These are phyloP conservation scores for Isabelozyma rhagii DNA, from an alignment of 805 yeast genomes.

Conservation along the genomic window DNA sequence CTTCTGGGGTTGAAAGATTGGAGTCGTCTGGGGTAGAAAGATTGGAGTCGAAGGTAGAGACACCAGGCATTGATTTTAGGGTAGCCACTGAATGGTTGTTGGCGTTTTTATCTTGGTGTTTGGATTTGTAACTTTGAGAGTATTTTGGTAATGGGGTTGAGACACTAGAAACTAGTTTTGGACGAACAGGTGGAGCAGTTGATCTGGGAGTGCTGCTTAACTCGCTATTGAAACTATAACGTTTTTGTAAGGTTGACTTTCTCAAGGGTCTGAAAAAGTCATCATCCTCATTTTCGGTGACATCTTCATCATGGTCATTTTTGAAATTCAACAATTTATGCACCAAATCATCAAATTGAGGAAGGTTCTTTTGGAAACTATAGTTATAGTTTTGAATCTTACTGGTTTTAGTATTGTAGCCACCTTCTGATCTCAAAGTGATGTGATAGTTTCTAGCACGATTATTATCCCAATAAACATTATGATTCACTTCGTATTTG, in stretches of 20 bases:
- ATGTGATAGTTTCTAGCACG: slow-evolving; percentile 33
- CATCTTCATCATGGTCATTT: neutral
- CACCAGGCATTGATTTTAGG: neutral
- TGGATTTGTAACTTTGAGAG: slow-evolving; percentile 24
- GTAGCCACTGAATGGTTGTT: too few species aligned
- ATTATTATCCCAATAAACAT: slow-evolving; percentile 39
- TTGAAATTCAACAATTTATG: slow-evolving; percentile 11
- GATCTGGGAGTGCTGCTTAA: slow-evolving; percentile 5
- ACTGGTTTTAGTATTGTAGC: neutral
- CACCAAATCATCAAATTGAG: slow-evolving; percentile 14
- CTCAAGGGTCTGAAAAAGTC: neutral
- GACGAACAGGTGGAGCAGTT: neutral
- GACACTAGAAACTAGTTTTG: slow-evolving; percentile 10
- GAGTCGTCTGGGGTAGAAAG: slow-evolving; percentile 4
- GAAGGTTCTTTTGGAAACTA: slow-evolving; percentile 5
- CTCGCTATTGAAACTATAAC: slow-evolving; percentile 15
- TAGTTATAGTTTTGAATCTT: slow-evolving; percentile 4
- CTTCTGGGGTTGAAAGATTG: slow-evolving; percentile 1
- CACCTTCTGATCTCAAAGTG: slow-evolving; percentile 18
- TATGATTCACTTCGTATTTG: slow-evolving; percentile 26
- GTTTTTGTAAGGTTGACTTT: slow-evolving; percentile 11
- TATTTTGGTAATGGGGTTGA: slow-evolving; percentile 12
- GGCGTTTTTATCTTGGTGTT: slow-evolving; percentile 8
- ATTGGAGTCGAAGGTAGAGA: neutral
- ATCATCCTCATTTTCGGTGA: slow-evolving; percentile 6